Conservation (phyloP, 116 monocot species). For the Phalaenopsis hybrid region DNA sequence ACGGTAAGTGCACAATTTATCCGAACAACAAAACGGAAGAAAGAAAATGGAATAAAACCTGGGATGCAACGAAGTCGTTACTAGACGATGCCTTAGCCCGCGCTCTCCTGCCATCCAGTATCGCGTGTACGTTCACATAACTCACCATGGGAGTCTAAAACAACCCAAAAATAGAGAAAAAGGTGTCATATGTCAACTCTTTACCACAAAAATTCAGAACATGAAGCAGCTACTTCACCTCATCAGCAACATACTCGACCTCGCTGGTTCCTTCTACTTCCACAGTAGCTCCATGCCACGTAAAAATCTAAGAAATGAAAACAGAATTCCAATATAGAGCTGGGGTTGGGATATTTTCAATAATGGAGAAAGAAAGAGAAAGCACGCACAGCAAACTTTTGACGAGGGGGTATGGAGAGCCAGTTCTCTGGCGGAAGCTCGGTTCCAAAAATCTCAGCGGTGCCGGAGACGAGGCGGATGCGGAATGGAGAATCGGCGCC, state of each 20-base stretch:
- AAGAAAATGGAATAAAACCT: constrained; percentile 21
- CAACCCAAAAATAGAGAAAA: constrained; percentile 5
- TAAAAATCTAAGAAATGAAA: constrained; percentile 58
- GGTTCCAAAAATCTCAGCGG: constrained; percentile 91
- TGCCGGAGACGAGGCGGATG: constrained; percentile 71
- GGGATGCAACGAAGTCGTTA: constrained; percentile 34
- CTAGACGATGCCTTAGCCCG: constrained; percentile 50
- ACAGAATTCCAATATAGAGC: background rate
- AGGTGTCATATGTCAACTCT: background rate
- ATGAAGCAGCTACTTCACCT: constrained; percentile 36
- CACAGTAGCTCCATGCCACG: constrained; percentile 83
- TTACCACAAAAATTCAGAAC: background rate
- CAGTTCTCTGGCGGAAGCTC: constrained; percentile 86
- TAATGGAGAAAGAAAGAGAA: background rate
- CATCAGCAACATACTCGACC: constrained; percentile 86
- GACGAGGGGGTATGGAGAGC: constrained; percentile 70
- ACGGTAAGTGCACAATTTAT: background rate
- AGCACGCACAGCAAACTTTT: constrained; percentile 63
- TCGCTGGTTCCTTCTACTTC: constrained; percentile 84
- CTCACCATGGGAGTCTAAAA: constrained; percentile 91
- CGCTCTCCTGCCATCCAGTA: constrained; percentile 73
- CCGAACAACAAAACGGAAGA: constrained; percentile 1
- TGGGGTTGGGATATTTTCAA: background rate
- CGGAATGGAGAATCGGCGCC: constrained; percentile 53
- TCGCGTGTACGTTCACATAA: constrained; percentile 94